A percentile compares a stretch with the other conserved stretches of the same genome.
These are phyloP conservation scores for Schizochytrium sp. DNA, from an alignment of 108 stramenopile species.

Conservation along the genomic window DNA sequence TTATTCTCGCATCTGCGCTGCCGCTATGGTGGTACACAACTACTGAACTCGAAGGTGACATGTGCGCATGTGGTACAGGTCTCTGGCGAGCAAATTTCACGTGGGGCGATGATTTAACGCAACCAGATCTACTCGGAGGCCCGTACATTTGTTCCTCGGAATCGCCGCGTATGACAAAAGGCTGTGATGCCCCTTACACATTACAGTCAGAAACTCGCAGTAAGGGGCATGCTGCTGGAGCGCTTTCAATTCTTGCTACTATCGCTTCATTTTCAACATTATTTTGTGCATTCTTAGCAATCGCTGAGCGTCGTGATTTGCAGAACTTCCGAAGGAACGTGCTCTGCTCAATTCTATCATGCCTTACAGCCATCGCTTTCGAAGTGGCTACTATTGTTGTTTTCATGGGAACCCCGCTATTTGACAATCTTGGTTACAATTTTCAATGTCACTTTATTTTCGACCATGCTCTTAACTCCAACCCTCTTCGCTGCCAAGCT, in stretches of 20 bases:
- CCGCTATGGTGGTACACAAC: conserved; percentile 61
- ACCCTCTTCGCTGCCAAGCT: conserved; percentile 22
- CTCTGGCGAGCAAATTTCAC: conserved; percentile 57
- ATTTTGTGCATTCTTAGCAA: too few relatives aligned
- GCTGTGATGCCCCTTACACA: conserved; percentile 25
- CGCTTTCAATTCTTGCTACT: conserved; percentile 12
- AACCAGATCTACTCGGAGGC: neutral
- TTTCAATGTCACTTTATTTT: conserved; percentile 52
- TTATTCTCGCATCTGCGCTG: conserved; percentile 39
- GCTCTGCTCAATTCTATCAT: too few relatives aligned
- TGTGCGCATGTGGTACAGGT: conserved; percentile 55
- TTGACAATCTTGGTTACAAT: conserved; percentile 36
- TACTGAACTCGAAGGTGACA: conserved; percentile 46
- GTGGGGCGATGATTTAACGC: conserved; percentile 47
- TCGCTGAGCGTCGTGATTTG: too few relatives aligned
- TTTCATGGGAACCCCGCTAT: conserved; percentile 49
- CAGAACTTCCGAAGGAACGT: too few relatives aligned
- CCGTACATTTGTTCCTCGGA: neutral
- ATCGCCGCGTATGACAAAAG: neutral
- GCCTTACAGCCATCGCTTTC: neutral
- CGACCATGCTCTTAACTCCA: conserved; percentile 1
- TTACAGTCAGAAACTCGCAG: neutral
- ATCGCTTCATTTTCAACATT: neutral
- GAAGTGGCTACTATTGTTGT: neutral
- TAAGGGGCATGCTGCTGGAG: conserved; percentile 32